Evolutionary conservation across 768 basidiomycete genomes (phyloP), one percentile per base, ranked within the genome.

Genomic region (Suillus subaureus): DNA sequence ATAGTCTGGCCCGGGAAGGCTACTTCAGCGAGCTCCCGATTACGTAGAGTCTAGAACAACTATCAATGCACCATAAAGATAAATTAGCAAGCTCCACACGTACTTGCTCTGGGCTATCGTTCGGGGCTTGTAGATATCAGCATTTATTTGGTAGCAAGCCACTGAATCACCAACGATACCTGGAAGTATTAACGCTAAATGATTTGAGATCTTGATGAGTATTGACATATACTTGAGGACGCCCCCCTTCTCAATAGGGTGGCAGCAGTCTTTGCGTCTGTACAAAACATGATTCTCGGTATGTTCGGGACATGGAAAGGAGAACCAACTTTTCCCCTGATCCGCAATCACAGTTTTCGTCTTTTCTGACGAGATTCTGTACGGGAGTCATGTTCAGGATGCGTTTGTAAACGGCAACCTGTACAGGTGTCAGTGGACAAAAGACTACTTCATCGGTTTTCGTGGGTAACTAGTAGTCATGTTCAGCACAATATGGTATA

Each of bases 361-460:
- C 89, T 71, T 90, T 88, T 21, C 80, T 80, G 26, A 95, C 77
- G 61, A 97, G 79, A 67, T 89, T 88, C 71, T 92, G 87, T 11
- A 97, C 85, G 6, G 86, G 81, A 7, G 82, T 80, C 70, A 84
- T 86, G n/a, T 76, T 76, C 28, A 96, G 78, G 40, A 96, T 81
- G 6, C 84, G 82, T 69, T 87, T 90, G 75, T 97, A 97, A 1
- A 89, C 92, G 18, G 75, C 72, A 35, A 88, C 84, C 77, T 97
- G 96, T 42, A 78, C 82, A 0, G 79, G 65, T 0, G 92, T 92
- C 58, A 99, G 79, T 18, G 95, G 96, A 72, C 97, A 99, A 71
- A 98, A 97, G 6, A 97, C 94, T 16, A 98, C 92, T 72, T 94
- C 82, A 69, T 99, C 97, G 0, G 84, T 84, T 80, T 99, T 99